A percentile compares a stretch with the other conserved stretches of the same genome.
Evolutionary conservation across 129 eudicot genomes (phyloP).

Genomic region (Lonicera japonica): DNA sequence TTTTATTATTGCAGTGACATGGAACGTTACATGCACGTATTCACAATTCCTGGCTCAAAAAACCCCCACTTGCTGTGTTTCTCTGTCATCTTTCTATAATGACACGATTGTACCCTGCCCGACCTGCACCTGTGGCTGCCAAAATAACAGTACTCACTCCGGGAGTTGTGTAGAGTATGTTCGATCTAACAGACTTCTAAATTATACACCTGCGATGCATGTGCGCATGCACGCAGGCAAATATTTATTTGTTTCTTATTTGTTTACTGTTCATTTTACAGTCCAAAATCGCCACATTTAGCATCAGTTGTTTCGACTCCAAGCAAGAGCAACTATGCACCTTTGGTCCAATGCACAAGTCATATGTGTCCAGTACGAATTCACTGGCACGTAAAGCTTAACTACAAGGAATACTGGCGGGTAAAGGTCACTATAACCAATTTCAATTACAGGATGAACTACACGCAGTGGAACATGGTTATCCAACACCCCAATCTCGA

Average conservation of each 20-base stretch:
- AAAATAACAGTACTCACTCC: constrained; percentile 56
- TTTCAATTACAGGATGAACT: constrained; percentile 90
- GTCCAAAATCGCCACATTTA: constrained; percentile 61
- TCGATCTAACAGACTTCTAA: not conserved
- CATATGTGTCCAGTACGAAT: constrained; percentile 97
- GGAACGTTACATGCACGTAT: constrained; percentile 91
- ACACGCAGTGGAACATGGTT: constrained; percentile 85
- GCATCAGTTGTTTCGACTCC: constrained; percentile 78
- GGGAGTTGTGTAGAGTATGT: constrained; percentile 90
- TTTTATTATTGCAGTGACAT: constrained; percentile 65
- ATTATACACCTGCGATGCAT: too few relatives aligned
- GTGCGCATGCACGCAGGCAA: too few relatives aligned
- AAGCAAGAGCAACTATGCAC: constrained; percentile 51
- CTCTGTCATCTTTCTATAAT: constrained; percentile 87
- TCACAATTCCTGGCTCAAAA: constrained; percentile 91
- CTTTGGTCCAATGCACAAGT: constrained; percentile 86
- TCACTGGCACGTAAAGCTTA: constrained; percentile 95
- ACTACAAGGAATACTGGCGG: constrained; percentile 95
- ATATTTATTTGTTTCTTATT: not conserved
- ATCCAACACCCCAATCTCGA: constrained; percentile 93
- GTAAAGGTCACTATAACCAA: constrained; percentile 91
- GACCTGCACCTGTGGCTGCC: constrained; percentile 94
- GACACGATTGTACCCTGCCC: constrained; percentile 88
- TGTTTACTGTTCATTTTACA: constrained; percentile 15
- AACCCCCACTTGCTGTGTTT: constrained; percentile 92